Percentiles rank a stretch among this genome's conserved stretches.
Conservation (phyloP, 345 rosid genomes). For the Hibiscus syriacus region DNA sequence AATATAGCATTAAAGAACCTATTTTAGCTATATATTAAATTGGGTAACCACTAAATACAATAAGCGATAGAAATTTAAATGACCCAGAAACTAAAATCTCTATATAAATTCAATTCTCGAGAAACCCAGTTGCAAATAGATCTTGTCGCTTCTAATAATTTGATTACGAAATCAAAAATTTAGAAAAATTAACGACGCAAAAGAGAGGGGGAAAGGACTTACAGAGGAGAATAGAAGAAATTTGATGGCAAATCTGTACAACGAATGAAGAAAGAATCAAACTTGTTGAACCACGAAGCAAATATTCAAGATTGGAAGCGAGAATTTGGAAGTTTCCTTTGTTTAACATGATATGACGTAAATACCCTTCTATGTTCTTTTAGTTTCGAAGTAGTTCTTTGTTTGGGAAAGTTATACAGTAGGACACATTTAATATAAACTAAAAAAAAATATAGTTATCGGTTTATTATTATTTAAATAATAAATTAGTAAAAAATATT, state of each 20-base stretch:
- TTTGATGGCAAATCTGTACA: not conserved
- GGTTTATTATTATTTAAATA: too few species aligned
- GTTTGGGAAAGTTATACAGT: too few species aligned
- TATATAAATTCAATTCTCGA: not conserved
- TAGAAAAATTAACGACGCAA: not conserved
- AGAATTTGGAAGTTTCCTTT: not conserved
- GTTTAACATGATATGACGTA: not conserved
- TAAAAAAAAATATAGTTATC: too few species aligned
- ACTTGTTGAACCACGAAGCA: not conserved
- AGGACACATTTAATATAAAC: too few species aligned
- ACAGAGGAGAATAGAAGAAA: not conserved
- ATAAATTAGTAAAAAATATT: too few species aligned
- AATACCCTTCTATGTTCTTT: not conserved
- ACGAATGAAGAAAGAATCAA: not conserved
- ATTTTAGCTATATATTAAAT: not conserved
- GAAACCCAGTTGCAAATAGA: constrained; percentile 7
- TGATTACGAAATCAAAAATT: not conserved
- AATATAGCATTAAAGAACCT: not conserved
- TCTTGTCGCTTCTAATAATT: not conserved
- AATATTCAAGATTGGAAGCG: not conserved
- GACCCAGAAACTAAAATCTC: not conserved
- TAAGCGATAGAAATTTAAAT: not conserved
- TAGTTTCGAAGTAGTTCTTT: not conserved
- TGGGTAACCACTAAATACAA: not conserved
- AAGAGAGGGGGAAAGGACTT: not conserved